Percentiles rank a stretch among this genome's conserved stretches.
Conservation (phyloP, 2,329 filamentous ascomycete genomes). For the Nigrospora oryzae region DNA sequence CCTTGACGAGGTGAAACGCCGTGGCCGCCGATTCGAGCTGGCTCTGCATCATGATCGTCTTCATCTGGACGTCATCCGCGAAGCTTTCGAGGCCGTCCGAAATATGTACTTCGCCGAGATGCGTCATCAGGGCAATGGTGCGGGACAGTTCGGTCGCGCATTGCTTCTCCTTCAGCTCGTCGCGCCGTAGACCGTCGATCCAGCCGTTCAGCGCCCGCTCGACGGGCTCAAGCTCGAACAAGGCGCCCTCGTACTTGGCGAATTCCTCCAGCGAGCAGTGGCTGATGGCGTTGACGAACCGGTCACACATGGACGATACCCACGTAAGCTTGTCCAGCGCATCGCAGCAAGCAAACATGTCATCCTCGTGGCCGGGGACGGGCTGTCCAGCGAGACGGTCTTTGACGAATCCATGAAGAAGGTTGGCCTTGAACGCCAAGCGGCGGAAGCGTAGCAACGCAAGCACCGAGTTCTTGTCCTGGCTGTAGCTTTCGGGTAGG, state of each 20-base stretch:
- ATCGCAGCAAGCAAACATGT: constrained; percentile 71
- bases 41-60: constrained; percentile 66
- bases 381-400: constrained; percentile 65
- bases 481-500: constrained; percentile 73
- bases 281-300: constrained; percentile 73
- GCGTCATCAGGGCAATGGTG: constrained; percentile 78
- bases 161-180: constrained; percentile 78
- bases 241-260: constrained; percentile 64
- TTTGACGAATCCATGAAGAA: constrained; percentile 70
- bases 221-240: constrained; percentile 85
- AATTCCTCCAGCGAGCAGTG: constrained; percentile 75
- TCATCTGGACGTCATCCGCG: constrained; percentile 74
- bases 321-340: constrained; percentile 79
- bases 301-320: constrained; percentile 75
- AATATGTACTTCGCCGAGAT: constrained; percentile 76
- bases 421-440: constrained; percentile 76
- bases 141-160: constrained; percentile 75
- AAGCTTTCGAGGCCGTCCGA: constrained; percentile 61
- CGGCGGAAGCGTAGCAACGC: constrained; percentile 83
- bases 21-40: constrained; percentile 72
- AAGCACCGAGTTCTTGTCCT: constrained; percentile 78
- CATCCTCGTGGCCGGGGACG: constrained; percentile 64
- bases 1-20: constrained; percentile 53
- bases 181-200: constrained; percentile 75
- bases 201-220: constrained; percentile 82